Percentiles rank a stretch among this genome's conserved stretches.
Evolutionary conservation across 257 asterid genomes (phyloP).

Genomic region (Agastache rugosa): DNA sequence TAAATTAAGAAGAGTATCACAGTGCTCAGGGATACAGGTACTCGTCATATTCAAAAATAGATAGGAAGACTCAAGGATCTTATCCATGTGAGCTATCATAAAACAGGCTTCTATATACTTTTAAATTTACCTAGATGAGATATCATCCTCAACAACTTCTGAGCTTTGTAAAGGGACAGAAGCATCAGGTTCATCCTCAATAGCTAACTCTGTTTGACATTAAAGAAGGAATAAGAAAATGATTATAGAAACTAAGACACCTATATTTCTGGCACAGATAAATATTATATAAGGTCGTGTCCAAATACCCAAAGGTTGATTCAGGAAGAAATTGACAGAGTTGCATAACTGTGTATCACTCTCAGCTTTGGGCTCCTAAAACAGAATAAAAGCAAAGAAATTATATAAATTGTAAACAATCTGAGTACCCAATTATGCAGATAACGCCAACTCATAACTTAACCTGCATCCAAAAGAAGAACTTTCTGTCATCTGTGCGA

Average conservation of each 20-base stretch:
- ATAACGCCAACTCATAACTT: conserved; percentile 21
- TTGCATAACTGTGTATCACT: conserved; percentile 67
- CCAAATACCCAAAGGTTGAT: conserved; percentile 75
- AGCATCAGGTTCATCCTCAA: conserved; percentile 74
- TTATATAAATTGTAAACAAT: conserved; percentile 13
- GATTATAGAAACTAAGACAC: conserved; percentile 12
- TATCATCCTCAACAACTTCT: conserved; percentile 74
- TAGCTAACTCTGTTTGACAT: conserved; percentile 57
- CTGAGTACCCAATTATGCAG: conserved; percentile 20
- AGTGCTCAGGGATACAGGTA: neutral
- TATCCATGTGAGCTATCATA: conserved; percentile 21
- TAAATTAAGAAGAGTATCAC: conserved; percentile 1
- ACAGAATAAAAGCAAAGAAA: conserved; percentile 39
- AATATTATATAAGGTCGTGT: neutral
- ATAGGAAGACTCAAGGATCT: conserved; percentile 24
- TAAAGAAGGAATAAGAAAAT: conserved; percentile 28
- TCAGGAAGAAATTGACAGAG: conserved; percentile 79
- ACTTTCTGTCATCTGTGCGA: conserved; percentile 84
- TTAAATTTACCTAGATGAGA: conserved; percentile 73
- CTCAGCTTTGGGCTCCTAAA: conserved; percentile 85
- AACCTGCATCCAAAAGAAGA: conserved; percentile 99
- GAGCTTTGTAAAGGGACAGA: conserved; percentile 65
- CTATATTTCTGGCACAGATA: conserved; percentile 16
- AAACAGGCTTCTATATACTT: conserved; percentile 16
- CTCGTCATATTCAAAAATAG: neutral